Percentiles rank a stretch among this genome's conserved stretches.
Conservation (phyloP, 2,329 filamentous ascomycete species). For the Xylariaceae sp. region DNA sequence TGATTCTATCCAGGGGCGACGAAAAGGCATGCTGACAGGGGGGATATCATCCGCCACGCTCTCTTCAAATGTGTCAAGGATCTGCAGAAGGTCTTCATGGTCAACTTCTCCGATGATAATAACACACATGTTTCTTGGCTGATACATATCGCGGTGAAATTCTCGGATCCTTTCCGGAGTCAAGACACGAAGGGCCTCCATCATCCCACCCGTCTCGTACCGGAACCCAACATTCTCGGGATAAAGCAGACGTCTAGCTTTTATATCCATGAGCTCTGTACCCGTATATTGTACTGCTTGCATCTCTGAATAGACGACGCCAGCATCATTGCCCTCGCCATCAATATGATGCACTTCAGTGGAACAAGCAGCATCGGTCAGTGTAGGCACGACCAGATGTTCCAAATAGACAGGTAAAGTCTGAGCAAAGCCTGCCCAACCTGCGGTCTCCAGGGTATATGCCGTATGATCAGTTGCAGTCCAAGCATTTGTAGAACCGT, state of each 20-base stretch:
- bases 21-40: constrained; percentile 68
- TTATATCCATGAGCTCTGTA: constrained; percentile 81
- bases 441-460: constrained; percentile 90
- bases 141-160: constrained; percentile 96
- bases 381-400: constrained; percentile 83
- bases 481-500: constrained; percentile 94
- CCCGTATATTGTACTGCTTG: constrained; percentile 87
- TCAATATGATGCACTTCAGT: constrained; percentile 97
- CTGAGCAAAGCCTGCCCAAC: constrained; percentile 94
- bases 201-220: constrained; percentile 98
- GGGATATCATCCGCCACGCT: constrained; percentile 82
- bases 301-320: constrained; percentile 98
- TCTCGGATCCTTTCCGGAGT: constrained; percentile 87
- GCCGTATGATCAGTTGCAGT: constrained; percentile 95
- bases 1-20: constrained; percentile 87
- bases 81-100: constrained; percentile 72
- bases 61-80: constrained; percentile 84
- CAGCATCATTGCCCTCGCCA: constrained; percentile 88
- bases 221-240: constrained; percentile 87
- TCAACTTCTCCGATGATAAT: constrained; percentile 90
- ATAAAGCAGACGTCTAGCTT: constrained; percentile 75
- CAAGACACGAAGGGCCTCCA: constrained; percentile 80
- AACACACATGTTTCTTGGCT: constrained; percentile 89
- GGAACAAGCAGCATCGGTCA: constrained; percentile 88
- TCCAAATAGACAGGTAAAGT: constrained; percentile 94